Evolutionary conservation across 1,139 yeast genomes (phyloP).

Genomic region (Saccharomycopsis hybrid): DNA sequence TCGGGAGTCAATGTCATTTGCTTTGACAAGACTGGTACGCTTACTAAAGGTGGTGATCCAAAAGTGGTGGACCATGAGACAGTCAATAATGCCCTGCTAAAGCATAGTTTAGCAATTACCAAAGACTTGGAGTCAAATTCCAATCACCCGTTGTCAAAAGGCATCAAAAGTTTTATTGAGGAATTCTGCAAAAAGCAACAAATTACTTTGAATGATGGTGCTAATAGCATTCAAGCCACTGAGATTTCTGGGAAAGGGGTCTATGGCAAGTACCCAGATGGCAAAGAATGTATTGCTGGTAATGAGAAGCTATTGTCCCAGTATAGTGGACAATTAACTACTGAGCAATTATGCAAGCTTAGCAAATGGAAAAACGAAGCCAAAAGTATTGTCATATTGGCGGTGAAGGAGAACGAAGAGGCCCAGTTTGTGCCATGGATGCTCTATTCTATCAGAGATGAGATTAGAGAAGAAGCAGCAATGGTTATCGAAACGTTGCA

Average conservation of each 20-base stretch:
- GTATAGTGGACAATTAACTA: conserved; percentile 30
- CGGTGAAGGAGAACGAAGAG: conserved; percentile 33
- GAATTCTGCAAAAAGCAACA: conserved; percentile 22
- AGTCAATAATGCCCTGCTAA: not conserved
- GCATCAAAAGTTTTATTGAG: conserved; percentile 43
- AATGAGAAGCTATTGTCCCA: conserved; percentile 54
- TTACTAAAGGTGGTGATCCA: conserved; percentile 58
- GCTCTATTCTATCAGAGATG: conserved; percentile 57
- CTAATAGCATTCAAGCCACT: conserved; percentile 33
- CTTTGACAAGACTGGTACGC: conserved; percentile 76
- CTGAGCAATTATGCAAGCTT: conserved; percentile 29
- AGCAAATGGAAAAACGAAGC: conserved; percentile 55
- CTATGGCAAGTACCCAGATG: conserved; percentile 34
- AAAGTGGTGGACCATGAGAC: conserved; percentile 34
- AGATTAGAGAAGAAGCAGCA: conserved; percentile 55
- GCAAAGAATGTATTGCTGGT: conserved; percentile 45
- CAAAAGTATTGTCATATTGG: conserved; percentile 57
- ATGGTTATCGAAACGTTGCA: conserved; percentile 44
- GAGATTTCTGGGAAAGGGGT: conserved; percentile 58
- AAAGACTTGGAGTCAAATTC: conserved; percentile 61
- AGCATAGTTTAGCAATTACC: conserved; percentile 29
- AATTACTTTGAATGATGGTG: conserved; percentile 27
- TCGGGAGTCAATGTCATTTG: conserved; percentile 57
- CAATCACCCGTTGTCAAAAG: conserved; percentile 62
- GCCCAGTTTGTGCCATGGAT: conserved; percentile 36